These are phyloP conservation scores for Hypomontagnella monticulosa DNA, from an alignment of 495 filamentous ascomycete species.

Conservation along the genomic window DNA sequence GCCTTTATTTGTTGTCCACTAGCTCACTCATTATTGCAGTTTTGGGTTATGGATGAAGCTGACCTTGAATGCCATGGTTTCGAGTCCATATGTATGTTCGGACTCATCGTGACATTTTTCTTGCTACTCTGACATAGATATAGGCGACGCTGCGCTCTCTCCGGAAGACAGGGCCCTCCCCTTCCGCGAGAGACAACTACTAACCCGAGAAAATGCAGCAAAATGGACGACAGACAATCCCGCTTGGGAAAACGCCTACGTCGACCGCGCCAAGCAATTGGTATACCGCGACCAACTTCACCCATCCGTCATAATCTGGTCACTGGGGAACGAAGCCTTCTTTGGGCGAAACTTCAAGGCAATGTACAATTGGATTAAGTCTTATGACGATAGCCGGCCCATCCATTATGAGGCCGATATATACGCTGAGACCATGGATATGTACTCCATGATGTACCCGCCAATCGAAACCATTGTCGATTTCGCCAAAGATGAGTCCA, in stretches of 20 bases:
- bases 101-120: background rate
- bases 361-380: slow-evolving; percentile 71
- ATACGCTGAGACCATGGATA: slow-evolving; percentile 67
- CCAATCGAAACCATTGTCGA: slow-evolving; percentile 60
- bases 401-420: slow-evolving; percentile 75
- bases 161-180: slow-evolving; percentile 39
- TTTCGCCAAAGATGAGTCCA: slow-evolving; percentile 56
- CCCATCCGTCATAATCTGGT: slow-evolving; percentile 74
- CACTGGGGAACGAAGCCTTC: slow-evolving; percentile 74
- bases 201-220: slow-evolving; percentile 61
- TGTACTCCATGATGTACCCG: slow-evolving; percentile 75
- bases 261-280: slow-evolving; percentile 71
- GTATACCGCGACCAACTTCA: slow-evolving; percentile 74
- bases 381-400: slow-evolving; percentile 63
- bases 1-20: too few relatives aligned
- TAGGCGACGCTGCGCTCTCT: slow-evolving; percentile 43
- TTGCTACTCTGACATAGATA: slow-evolving; percentile 9
- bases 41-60: slow-evolving; percentile 77
- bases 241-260: slow-evolving; percentile 69
- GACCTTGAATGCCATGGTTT: slow-evolving; percentile 79
- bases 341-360: slow-evolving; percentile 70
- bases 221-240: slow-evolving; percentile 70
- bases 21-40: slow-evolving; percentile 25
- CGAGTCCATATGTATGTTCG: slow-evolving; percentile 49
- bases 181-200: slow-evolving; percentile 57